Conservation (phyloP, 1,139 yeast species). For the Saccharomyces hybrid region DNA sequence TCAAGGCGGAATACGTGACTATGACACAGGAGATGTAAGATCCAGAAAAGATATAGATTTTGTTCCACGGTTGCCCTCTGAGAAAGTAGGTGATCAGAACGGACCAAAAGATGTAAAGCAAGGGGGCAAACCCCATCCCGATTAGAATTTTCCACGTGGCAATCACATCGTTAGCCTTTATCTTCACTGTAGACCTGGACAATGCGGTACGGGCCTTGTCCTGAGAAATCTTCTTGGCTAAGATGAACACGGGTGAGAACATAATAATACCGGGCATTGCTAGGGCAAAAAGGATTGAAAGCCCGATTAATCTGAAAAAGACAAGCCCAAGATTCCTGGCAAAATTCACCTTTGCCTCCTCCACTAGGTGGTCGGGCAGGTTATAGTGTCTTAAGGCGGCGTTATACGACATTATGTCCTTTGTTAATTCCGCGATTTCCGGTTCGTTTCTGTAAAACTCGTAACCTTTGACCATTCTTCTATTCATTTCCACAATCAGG, state of each 20-base stretch:
- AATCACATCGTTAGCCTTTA: constrained; percentile 83
- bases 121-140: constrained; percentile 81
- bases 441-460: constrained; percentile 67
- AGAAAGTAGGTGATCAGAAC: constrained; percentile 45
- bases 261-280: constrained; percentile 80
- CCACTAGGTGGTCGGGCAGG: constrained; percentile 86
- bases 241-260: constrained; percentile 78
- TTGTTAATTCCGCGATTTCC: constrained; percentile 50
- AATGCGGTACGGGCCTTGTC: constrained; percentile 72
- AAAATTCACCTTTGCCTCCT: constrained; percentile 49
- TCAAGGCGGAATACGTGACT: constrained; percentile 78
- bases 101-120: constrained; percentile 75
- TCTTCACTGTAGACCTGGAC: constrained; percentile 82
- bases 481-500: constrained; percentile 78
- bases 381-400: constrained; percentile 57
- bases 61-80: constrained; percentile 21
- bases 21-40: constrained; percentile 43
- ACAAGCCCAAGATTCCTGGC: constrained; percentile 42
- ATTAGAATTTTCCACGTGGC: constrained; percentile 95
- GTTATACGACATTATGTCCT: constrained; percentile 63
- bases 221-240: constrained; percentile 65
- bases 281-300: constrained; percentile 47
- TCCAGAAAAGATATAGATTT: constrained; percentile 26
- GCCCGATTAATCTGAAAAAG: constrained; percentile 45
- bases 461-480: constrained; percentile 77